phyloP scores from a whole-genome alignment of 805 yeast species.

The Grigorovia yakushimaensis region DNA sequence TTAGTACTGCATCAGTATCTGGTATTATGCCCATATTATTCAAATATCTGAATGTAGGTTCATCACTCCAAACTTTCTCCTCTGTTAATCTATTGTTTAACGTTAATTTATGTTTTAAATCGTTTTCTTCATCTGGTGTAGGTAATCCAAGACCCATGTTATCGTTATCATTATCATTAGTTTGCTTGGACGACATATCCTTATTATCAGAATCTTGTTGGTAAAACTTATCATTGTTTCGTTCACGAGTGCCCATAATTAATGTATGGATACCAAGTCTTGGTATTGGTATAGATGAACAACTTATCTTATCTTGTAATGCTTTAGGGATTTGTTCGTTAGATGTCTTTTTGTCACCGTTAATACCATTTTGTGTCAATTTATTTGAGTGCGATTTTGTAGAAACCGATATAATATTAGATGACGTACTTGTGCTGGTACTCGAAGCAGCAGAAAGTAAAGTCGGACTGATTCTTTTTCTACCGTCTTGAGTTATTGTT shows the following conservation, averaged over 20 bases:
- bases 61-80: slow-evolving; percentile 24
- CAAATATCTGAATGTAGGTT: slow-evolving; percentile 21
- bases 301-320: slow-evolving; percentile 29
- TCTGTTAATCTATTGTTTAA: slow-evolving; percentile 20
- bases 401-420: background rate
- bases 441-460: slow-evolving; percentile 35
- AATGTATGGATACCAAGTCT: slow-evolving; percentile 54
- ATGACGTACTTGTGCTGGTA: background rate
- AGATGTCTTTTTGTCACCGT: background rate
- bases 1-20: slow-evolving; percentile 23
- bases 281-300: slow-evolving; percentile 45
- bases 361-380: background rate
- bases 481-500: slow-evolving; percentile 64
- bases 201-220: slow-evolving; percentile 7
- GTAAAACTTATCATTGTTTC: slow-evolving; percentile 23
- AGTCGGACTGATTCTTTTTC: slow-evolving; percentile 65
- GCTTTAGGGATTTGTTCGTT: slow-evolving; percentile 5
- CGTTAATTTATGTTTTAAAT: slow-evolving; percentile 23
- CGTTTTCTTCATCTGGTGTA: slow-evolving; percentile 9
- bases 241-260: slow-evolving; percentile 46
- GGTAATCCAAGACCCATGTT: slow-evolving; percentile 12
- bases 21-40: slow-evolving; percentile 22
- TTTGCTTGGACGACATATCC: slow-evolving; percentile 12
- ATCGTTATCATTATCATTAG: slow-evolving; percentile 6
- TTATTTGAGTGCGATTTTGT: background rate